These are phyloP conservation scores for Entophlyctis luteolus DNA, from an alignment of 192 early-diverging fungal genomes.

Conservation along the genomic window DNA sequence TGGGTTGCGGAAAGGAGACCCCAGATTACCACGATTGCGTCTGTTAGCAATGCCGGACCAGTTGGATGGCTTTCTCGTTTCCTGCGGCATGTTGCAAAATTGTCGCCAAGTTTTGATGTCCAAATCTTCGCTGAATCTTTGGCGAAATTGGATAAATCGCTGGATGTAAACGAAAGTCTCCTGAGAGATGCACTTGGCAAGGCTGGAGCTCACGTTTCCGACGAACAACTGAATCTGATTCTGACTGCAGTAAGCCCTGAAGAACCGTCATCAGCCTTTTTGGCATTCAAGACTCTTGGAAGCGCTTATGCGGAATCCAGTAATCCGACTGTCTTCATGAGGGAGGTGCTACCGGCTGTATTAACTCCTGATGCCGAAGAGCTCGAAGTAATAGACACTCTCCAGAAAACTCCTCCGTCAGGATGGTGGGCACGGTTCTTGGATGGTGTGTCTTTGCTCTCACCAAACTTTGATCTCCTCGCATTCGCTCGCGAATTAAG, in stretches of 20 bases:
- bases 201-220: neutral
- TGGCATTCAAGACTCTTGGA: constrained; percentile 1
- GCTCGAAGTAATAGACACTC: neutral
- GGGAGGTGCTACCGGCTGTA: neutral
- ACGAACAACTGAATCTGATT: neutral
- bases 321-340: neutral
- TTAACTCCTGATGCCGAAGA: neutral
- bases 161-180: neutral
- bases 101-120: neutral
- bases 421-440: constrained; percentile 22
- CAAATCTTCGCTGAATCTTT: neutral
- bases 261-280: neutral
- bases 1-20: constrained; percentile 11
- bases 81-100: neutral
- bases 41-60: neutral
- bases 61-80: constrained; percentile 13
- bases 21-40: neutral
- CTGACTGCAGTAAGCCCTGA: neutral
- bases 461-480: constrained; percentile 4
- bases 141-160: neutral
- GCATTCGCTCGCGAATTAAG: neutral
- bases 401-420: neutral
- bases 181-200: neutral
- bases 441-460: neutral
- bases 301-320: neutral